Conservation (phyloP, 2,329 filamentous ascomycete genomes). For the Penicillium occitanis region DNA sequence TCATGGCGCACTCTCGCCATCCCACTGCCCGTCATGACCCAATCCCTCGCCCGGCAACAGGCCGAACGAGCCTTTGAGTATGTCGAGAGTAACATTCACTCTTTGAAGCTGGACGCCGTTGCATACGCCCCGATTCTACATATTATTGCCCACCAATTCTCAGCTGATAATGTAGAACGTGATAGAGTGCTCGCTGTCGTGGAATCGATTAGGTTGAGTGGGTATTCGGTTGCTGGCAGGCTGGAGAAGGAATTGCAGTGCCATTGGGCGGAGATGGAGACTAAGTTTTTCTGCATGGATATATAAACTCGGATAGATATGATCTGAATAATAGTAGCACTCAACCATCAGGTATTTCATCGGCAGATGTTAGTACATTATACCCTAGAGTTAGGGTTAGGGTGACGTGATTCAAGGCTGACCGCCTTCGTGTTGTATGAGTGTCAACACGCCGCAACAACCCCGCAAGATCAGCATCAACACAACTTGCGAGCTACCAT, state of each 20-base stretch:
- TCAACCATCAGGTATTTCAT: neutral
- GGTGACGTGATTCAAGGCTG: neutral
- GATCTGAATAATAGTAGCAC: neutral
- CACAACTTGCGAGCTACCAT: neutral
- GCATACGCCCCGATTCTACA: neutral
- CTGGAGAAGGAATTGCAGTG: neutral
- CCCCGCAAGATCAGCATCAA: slow-evolving; percentile 14
- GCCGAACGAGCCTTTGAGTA: neutral
- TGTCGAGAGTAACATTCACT: neutral
- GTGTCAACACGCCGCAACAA: slow-evolving; percentile 8
- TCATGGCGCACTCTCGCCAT: neutral
- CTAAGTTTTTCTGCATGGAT: neutral
- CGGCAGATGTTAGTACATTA: no score
- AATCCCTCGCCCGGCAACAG: neutral
- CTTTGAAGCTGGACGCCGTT: neutral
- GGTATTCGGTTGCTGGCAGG: neutral
- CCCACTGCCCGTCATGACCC: slow-evolving; percentile 1
- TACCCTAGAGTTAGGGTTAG: neutral
- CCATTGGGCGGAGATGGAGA: neutral
- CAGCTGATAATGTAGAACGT: neutral
- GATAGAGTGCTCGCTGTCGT: neutral
- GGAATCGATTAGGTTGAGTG: neutral
- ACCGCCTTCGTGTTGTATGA: slow-evolving; percentile 11
- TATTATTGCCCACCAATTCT: neutral
- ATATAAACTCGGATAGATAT: neutral